These are phyloP conservation scores for Phaeodactylum tricornutum DNA, from an alignment of 108 stramenopile species.

Conservation along the genomic window DNA sequence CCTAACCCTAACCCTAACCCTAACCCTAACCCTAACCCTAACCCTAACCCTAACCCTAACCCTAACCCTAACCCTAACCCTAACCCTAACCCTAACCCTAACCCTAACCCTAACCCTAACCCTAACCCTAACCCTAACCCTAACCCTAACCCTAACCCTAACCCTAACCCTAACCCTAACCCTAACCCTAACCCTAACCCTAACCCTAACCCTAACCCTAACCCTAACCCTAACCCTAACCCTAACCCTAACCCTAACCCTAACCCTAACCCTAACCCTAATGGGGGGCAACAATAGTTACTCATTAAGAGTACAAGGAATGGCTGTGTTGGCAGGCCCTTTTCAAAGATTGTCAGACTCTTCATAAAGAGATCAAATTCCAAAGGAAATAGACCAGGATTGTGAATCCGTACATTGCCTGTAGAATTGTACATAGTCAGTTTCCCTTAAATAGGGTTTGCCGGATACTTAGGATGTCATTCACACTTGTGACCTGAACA, in stretches of 20 bases:
- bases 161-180: conserved; percentile 12
- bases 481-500: too few species aligned
- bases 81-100: conserved; percentile 11
- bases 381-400: too few species aligned
- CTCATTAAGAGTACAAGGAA: too few species aligned
- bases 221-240: conserved; percentile 12
- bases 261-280: conserved; percentile 11
- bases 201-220: conserved; percentile 11
- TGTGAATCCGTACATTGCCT: too few species aligned
- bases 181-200: conserved; percentile 11
- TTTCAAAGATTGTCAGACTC: too few species aligned
- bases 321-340: too few species aligned
- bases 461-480: too few species aligned
- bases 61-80: conserved; percentile 11
- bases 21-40: conserved; percentile 11
- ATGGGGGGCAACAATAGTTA: too few species aligned
- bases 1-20: conserved; percentile 11
- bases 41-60: conserved; percentile 12
- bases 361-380: too few species aligned
- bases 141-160: conserved; percentile 11
- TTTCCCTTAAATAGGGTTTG: too few species aligned
- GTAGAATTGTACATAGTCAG: too few species aligned
- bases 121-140: conserved; percentile 11
- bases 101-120: conserved; percentile 12
- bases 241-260: conserved; percentile 11